Percentiles rank a stretch among this genome's conserved stretches.
These are phyloP conservation scores for Sphagnum fallax DNA, from an alignment of 228 moss, liverwort and hornwort species.

Conservation along the genomic window DNA sequence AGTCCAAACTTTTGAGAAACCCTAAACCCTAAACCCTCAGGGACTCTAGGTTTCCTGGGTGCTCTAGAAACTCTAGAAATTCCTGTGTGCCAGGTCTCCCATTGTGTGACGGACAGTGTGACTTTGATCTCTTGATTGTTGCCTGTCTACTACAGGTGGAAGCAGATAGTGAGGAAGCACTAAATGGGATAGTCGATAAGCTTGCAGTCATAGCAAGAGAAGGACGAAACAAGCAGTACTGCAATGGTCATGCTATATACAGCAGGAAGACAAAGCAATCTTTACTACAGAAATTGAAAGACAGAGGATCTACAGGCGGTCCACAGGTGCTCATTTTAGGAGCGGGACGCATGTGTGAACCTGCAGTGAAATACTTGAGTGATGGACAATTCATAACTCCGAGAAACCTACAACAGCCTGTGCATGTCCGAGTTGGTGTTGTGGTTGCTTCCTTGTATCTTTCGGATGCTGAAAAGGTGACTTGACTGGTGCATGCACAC, in stretches of 20 bases:
- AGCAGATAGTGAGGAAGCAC: conserved; percentile 77
- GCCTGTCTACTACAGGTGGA: conserved; percentile 40
- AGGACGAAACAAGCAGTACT: conserved; percentile 9
- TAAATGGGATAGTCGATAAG: conserved; percentile 55
- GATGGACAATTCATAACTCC: conserved; percentile 26
- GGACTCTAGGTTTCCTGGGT: too few relatives aligned
- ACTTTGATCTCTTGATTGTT: too few relatives aligned
- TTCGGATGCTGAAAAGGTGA: conserved; percentile 70
- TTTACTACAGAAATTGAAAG: conserved; percentile 8
- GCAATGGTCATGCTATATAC: conserved; percentile 2
- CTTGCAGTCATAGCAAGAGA: conserved; percentile 72
- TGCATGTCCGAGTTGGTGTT: conserved; percentile 36
- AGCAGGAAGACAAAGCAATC: conserved; percentile 10
- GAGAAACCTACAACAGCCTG: conserved; percentile 6
- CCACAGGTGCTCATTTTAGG: conserved; percentile 70
- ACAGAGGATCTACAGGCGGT: conserved; percentile 14
- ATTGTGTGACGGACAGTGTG: too few relatives aligned
- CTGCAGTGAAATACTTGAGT: conserved; percentile 64
- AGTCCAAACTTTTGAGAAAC: not conserved
- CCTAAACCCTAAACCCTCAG: too few relatives aligned
- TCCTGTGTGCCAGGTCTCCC: too few relatives aligned
- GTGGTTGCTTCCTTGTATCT: conserved; percentile 77
- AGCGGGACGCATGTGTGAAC: conserved; percentile 90
- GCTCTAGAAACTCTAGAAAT: too few relatives aligned
- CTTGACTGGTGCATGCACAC: too few relatives aligned